Evolutionary conservation across 139 green algal species (phyloP).

Genomic region (Zygnema circumcarinatum): DNA sequence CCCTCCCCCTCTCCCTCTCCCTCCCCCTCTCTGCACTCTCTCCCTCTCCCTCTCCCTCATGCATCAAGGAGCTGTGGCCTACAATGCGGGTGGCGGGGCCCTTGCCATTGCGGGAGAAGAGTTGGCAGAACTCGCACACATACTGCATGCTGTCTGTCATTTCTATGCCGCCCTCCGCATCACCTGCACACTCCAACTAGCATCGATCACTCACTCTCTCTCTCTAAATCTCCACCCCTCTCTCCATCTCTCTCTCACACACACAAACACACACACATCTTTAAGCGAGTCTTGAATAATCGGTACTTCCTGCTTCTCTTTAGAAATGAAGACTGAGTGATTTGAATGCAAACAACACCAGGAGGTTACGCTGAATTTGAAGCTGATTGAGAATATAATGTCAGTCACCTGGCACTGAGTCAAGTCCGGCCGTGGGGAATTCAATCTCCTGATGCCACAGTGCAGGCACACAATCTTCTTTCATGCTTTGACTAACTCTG

Average conservation of each 20-base stretch:
- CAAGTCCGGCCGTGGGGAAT: conserved; percentile 57
- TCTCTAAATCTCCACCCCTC: not conserved
- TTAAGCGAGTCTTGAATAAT: too few species aligned
- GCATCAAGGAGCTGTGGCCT: too few species aligned
- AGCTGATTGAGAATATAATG: too few species aligned
- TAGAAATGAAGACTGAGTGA: too few species aligned
- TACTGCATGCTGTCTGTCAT: conserved; percentile 53
- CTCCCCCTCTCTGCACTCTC: too few species aligned
- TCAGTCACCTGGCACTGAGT: conserved; percentile 52
- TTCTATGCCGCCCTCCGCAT: conserved; percentile 56
- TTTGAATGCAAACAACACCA: too few species aligned
- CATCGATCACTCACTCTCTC: not conserved
- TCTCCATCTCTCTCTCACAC: not conserved
- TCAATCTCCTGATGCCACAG: conserved; percentile 54
- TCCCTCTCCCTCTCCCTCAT: too few species aligned
- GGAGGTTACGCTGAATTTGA: too few species aligned
- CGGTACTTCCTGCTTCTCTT: too few species aligned
- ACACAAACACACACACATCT: too few species aligned
- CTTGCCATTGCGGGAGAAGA: conserved; percentile 16
- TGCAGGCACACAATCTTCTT: too few species aligned
- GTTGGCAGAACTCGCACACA: conserved; percentile 46
- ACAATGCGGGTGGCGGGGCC: conserved; percentile 27
- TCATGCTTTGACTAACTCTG: not conserved
- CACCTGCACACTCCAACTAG: conserved; percentile 15
- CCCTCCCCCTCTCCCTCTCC: too few species aligned